phyloP scores from a whole-genome alignment of 768 basidiomycete species.

The Collybia sp. region DNA sequence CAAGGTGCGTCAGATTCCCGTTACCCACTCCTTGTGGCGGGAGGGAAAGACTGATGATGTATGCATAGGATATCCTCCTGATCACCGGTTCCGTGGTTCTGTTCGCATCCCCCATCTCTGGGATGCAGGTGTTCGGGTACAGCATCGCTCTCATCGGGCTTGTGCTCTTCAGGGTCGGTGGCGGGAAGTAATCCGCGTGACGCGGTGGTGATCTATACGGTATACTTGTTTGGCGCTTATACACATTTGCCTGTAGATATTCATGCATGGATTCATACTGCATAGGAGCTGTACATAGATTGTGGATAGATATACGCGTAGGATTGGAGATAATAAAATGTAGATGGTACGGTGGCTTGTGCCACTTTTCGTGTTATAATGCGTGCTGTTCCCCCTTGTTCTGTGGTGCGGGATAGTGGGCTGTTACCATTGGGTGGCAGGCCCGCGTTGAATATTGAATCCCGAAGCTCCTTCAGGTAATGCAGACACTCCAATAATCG shows the following conservation, averaged over 20 bases:
- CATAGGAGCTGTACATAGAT: neutral
- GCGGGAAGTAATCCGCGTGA: slow-evolving; percentile 42
- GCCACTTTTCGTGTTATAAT: too few relatives aligned
- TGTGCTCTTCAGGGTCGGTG: slow-evolving; percentile 77
- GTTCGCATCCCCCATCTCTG: slow-evolving; percentile 77
- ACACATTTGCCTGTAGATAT: neutral
- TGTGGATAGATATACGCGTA: too few relatives aligned
- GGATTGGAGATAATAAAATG: too few relatives aligned
- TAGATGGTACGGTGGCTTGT: too few relatives aligned
- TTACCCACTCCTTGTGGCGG: neutral
- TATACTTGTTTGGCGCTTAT: neutral
- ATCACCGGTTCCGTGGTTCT: slow-evolving; percentile 87
- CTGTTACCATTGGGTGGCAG: too few relatives aligned
- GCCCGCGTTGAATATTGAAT: too few relatives aligned
- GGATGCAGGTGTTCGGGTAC: slow-evolving; percentile 89
- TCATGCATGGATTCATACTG: neutral
- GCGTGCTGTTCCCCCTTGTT: too few relatives aligned
- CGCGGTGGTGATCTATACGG: neutral
- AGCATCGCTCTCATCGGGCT: slow-evolving; percentile 83
- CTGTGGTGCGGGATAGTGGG: too few relatives aligned
- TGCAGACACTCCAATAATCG: too few relatives aligned
- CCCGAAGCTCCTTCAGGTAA: too few relatives aligned
- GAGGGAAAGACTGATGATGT: neutral
- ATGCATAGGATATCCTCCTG: slow-evolving; percentile 77
- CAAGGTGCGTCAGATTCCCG: slow-evolving; percentile 66